Evolutionary conservation across 2,329 filamentous ascomycete genomes (phyloP).

Genomic region (Alternaria atra): DNA sequence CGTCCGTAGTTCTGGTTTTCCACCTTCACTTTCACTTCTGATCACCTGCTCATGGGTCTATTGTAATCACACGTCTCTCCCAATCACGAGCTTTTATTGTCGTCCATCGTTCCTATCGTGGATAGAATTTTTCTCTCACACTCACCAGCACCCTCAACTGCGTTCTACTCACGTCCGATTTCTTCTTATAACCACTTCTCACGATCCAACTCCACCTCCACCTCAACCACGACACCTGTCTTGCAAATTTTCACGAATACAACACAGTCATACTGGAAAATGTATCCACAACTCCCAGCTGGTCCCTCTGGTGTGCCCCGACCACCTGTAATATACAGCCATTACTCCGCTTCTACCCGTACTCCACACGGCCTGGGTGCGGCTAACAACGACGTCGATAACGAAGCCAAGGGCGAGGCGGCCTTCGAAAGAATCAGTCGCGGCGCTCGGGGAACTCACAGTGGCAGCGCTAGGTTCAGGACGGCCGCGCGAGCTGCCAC

Average conservation of each 20-base stretch:
- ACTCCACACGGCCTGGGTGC: not conserved
- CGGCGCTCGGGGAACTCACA: not conserved
- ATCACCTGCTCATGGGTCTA: not conserved
- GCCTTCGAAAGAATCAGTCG: slow-evolving; percentile 3
- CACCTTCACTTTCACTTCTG: slow-evolving; percentile 9
- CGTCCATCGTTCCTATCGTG: not conserved
- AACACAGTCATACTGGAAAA: not conserved
- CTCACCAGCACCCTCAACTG: not conserved
- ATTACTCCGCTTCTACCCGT: not conserved
- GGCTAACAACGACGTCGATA: not conserved
- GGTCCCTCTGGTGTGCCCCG: not conserved
- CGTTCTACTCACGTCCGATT: not conserved
- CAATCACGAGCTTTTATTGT: not conserved
- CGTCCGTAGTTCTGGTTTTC: slow-evolving; percentile 1
- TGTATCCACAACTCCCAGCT: not conserved
- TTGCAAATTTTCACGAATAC: not conserved
- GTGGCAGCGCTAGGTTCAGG: not conserved
- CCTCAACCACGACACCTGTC: not conserved
- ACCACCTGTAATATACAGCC: not conserved
- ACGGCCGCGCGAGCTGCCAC: not conserved
- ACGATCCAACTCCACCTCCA: not conserved
- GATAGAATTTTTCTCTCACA: not conserved
- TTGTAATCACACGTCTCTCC: not conserved
- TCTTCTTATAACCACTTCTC: not conserved
- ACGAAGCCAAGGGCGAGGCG: slow-evolving; percentile 8